Conservation (phyloP, 2,329 filamentous ascomycete genomes). For the Eurotiales sp. region DNA sequence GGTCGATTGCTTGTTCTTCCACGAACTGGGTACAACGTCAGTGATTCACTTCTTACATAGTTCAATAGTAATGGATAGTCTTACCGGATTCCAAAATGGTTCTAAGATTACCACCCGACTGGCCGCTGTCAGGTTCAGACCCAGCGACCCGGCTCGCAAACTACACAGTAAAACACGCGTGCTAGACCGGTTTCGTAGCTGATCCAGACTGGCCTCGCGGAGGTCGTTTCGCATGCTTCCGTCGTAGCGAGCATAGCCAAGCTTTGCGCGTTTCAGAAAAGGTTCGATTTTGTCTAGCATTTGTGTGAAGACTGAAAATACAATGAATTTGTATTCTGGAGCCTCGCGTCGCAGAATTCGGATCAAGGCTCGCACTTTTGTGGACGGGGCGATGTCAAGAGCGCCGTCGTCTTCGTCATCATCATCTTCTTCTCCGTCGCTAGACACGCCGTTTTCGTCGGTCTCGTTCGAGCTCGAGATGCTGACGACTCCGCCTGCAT, state of each 20-base stretch:
- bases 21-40: slow-evolving; percentile 63
- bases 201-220: slow-evolving; percentile 78
- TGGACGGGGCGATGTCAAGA: slow-evolving; percentile 57
- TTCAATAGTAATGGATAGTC: slow-evolving; percentile 21
- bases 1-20: slow-evolving; percentile 97
- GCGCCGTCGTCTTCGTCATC: slow-evolving; percentile 33
- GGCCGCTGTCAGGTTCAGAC: slow-evolving; percentile 90
- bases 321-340: slow-evolving; percentile 87
- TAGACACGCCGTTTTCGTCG: slow-evolving; percentile 20
- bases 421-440: slow-evolving; percentile 42
- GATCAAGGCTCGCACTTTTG: slow-evolving; percentile 86
- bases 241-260: slow-evolving; percentile 86
- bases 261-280: slow-evolving; percentile 70
- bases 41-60: not conserved
- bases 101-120: slow-evolving; percentile 92
- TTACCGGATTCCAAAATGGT: slow-evolving; percentile 94
- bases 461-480: slow-evolving; percentile 19
- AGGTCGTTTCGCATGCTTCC: slow-evolving; percentile 91
- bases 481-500: slow-evolving; percentile 19
- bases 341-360: slow-evolving; percentile 76
- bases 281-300: slow-evolving; percentile 97
- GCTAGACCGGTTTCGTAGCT: slow-evolving; percentile 67
- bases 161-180: slow-evolving; percentile 87
- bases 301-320: slow-evolving; percentile 96
- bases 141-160: slow-evolving; percentile 87